A percentile compares a stretch with the other conserved stretches of the same genome.
Conservation (phyloP, 345 rosid species). For the Eucalyptus curtisii region DNA sequence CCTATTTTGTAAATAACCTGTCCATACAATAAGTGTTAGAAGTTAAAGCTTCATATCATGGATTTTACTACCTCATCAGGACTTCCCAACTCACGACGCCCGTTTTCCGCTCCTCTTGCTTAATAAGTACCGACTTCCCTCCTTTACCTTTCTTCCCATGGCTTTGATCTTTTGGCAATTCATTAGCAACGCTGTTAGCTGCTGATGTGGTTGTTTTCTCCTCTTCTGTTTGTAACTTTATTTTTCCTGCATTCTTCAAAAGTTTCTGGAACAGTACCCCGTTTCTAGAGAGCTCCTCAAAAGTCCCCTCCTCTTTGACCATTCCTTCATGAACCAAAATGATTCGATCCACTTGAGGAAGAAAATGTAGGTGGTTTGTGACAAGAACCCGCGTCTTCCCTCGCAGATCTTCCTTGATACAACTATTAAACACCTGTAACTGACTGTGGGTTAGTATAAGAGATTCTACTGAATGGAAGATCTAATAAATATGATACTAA, state of each 20-base stretch:
- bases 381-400: slow-evolving; percentile 85
- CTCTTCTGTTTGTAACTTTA: slow-evolving; percentile 49
- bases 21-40: neutral
- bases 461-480: neutral
- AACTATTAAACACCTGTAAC: slow-evolving; percentile 71
- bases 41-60: neutral
- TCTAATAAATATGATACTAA: neutral
- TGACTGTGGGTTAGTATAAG: neutral
- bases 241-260: slow-evolving; percentile 95
- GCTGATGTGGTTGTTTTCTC: slow-evolving; percentile 17
- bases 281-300: slow-evolving; percentile 1
- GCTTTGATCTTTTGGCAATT: slow-evolving; percentile 5
- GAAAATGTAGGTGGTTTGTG: slow-evolving; percentile 52
- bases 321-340: neutral
- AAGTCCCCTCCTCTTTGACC: neutral
- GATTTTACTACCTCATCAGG: slow-evolving; percentile 47
- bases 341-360: neutral
- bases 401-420: slow-evolving; percentile 66
- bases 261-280: slow-evolving; percentile 70
- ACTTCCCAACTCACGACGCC: slow-evolving; percentile 82
- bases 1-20: neutral
- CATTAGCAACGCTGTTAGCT: slow-evolving; percentile 16
- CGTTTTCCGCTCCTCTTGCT: slow-evolving; percentile 91
- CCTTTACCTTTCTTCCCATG: slow-evolving; percentile 30
- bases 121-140: slow-evolving; percentile 66